Evolutionary conservation across 495 filamentous ascomycete species (phyloP).

Genomic region (Xylaria cubensis): DNA sequence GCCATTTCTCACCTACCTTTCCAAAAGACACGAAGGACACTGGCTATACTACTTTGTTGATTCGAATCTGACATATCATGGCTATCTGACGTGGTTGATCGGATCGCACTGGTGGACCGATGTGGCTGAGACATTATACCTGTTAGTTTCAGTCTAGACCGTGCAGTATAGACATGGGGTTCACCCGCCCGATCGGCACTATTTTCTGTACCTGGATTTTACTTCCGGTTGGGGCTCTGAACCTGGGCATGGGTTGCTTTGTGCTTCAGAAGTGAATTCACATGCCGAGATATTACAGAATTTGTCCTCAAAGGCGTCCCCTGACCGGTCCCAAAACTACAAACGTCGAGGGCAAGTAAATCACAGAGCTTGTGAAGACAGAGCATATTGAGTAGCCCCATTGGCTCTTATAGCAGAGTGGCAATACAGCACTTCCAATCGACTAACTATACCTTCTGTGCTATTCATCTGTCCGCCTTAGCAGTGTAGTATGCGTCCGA

Average conservation of each 20-base stretch:
- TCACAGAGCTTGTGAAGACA: neutral
- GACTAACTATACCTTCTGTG: neutral
- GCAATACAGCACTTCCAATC: neutral
- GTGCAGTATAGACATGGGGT: constrained; percentile 6
- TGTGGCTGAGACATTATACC: constrained; percentile 15
- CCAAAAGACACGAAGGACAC: neutral
- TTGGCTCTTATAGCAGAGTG: neutral
- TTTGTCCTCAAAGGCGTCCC: neutral
- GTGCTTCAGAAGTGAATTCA: neutral
- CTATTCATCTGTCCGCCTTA: neutral
- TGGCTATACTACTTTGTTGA: neutral
- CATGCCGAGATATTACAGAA: constrained; percentile 7
- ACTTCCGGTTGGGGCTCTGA: constrained; percentile 1
- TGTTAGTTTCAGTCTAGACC: neutral
- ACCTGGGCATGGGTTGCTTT: constrained; percentile 1
- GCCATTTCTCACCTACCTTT: too few species aligned
- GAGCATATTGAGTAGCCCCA: neutral
- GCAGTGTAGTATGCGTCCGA: neutral
- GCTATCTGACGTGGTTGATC: neutral
- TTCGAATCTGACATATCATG: constrained; percentile 15
- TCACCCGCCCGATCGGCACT: constrained; percentile 1
- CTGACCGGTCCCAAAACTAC: neutral
- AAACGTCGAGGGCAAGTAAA: neutral
- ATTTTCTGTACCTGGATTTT: constrained; percentile 17
- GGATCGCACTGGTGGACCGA: neutral